Percentiles rank a stretch among this genome's conserved stretches.
Conservation (phyloP, 1,139 yeast genomes). For the Hansenula lynferdii region DNA sequence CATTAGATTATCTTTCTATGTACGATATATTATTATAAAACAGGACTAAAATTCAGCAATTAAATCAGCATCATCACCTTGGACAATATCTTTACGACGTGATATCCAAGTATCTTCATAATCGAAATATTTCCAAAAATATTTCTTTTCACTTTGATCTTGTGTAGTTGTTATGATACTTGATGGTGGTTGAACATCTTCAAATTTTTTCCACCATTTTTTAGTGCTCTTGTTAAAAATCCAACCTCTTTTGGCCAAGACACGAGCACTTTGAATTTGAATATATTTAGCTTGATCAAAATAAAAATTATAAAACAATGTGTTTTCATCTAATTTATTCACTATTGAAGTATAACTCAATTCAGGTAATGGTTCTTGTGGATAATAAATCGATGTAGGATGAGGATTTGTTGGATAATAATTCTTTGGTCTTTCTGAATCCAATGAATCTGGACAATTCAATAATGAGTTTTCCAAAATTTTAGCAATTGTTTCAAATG, state of each 20-base stretch:
- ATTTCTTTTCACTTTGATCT: slow-evolving; percentile 45
- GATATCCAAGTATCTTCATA: slow-evolving; percentile 88
- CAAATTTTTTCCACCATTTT: slow-evolving; percentile 79
- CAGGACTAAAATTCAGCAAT: slow-evolving; percentile 15
- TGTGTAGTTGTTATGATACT: slow-evolving; percentile 20
- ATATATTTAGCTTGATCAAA: slow-evolving; percentile 64
- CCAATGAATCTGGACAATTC: slow-evolving; percentile 90
- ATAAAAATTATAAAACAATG: slow-evolving; percentile 89
- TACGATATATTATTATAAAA: no score
- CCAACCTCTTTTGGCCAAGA: slow-evolving; percentile 84
- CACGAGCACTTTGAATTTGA: slow-evolving; percentile 81
- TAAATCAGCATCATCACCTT: slow-evolving; percentile 35
- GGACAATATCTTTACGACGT: slow-evolving; percentile 69
- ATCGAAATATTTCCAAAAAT: slow-evolving; percentile 81
- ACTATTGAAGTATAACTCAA: slow-evolving; percentile 36
- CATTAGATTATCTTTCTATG: no score
- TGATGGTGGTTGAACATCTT: slow-evolving; percentile 27
- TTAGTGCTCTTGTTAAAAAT: slow-evolving; percentile 67
- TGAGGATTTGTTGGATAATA: slow-evolving; percentile 82
- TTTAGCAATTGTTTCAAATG: slow-evolving; percentile 48
- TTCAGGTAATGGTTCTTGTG: slow-evolving; percentile 64
- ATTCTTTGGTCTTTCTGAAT: slow-evolving; percentile 80
- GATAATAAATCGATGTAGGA: slow-evolving; percentile 88
- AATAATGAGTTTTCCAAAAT: slow-evolving; percentile 67
- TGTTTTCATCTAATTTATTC: slow-evolving; percentile 77